Percentiles rank a stretch among this genome's conserved stretches.
Conservation (phyloP, 441 rosid species). For the Macaranga tanarius region DNA sequence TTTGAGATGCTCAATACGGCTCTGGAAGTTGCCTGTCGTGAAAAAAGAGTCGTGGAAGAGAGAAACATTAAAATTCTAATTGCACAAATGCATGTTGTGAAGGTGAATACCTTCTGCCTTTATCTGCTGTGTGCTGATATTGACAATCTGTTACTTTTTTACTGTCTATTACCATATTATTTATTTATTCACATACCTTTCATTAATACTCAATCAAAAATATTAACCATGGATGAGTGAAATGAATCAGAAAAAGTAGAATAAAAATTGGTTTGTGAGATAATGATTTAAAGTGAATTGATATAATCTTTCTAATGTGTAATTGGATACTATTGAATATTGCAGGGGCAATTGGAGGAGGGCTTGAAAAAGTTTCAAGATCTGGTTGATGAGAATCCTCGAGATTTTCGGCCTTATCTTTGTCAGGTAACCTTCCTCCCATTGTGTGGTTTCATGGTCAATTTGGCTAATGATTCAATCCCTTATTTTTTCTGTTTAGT, state of each 20-base stretch:
- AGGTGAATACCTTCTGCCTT: conserved; percentile 39
- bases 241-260: not conserved
- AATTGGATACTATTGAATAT: not conserved
- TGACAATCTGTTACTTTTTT: too few species aligned
- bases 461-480: not conserved
- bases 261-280: not conserved
- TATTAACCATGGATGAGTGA: not conserved
- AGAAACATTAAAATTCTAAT: conserved; percentile 74
- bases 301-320: conserved; percentile 6
- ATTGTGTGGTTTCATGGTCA: not conserved
- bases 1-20: conserved; percentile 81
- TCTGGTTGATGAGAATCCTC: conserved; percentile 70
- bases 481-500: not conserved
- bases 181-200: not conserved
- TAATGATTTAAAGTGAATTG: not conserved
- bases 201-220: not conserved
- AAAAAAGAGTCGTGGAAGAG: conserved; percentile 69
- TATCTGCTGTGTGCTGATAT: conserved; percentile 1
- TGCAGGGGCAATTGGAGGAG: conserved; percentile 75
- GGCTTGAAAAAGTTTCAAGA: conserved; percentile 69
- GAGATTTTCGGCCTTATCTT: conserved; percentile 93
- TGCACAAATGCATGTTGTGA: conserved; percentile 80
- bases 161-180: not conserved
- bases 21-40: conserved; percentile 51
- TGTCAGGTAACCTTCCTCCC: conserved; percentile 58